phyloP scores from a whole-genome alignment of 2,329 filamentous ascomycete species.

The Chaetomiaceae sp. region DNA sequence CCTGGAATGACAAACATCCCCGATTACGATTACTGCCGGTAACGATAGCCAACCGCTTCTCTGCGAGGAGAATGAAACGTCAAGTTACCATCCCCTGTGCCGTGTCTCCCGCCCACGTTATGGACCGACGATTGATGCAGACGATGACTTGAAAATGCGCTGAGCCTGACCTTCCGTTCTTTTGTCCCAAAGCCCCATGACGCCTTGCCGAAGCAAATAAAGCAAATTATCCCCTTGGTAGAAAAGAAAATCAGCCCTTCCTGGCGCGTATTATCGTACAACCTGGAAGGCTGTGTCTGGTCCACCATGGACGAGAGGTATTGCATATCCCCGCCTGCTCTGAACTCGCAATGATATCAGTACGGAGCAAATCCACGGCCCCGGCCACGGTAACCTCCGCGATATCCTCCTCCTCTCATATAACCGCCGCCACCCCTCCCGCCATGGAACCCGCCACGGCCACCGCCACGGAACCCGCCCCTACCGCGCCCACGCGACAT shows the following conservation, averaged over 20 bases:
- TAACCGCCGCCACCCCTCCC: slow-evolving; percentile 46
- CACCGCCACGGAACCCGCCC: slow-evolving; percentile 41
- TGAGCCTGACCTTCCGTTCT: slow-evolving; percentile 8
- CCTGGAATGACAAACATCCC: too few relatives aligned
- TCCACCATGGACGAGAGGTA: background rate
- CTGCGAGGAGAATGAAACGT: too few relatives aligned
- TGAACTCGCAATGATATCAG: slow-evolving; percentile 34
- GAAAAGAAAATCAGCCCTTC: background rate
- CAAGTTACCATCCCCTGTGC: too few relatives aligned
- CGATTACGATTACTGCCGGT: too few relatives aligned
- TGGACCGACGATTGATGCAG: background rate
- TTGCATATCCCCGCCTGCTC: background rate
- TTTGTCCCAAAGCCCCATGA: slow-evolving; percentile 8
- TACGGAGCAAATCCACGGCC: slow-evolving; percentile 63
- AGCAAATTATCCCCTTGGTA: slow-evolving; percentile 4
- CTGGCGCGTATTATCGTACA: slow-evolving; percentile 16
- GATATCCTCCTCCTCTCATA: slow-evolving; percentile 49
- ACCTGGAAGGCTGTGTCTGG: background rate
- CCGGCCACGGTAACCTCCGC: slow-evolving; percentile 62
- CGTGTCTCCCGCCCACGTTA: background rate
- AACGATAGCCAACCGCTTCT: background rate
- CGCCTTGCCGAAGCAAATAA: slow-evolving; percentile 14
- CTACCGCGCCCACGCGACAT: slow-evolving; percentile 73
- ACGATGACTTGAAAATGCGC: background rate
- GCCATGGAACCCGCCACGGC: slow-evolving; percentile 45